Evolutionary conservation across 2,329 filamentous ascomycete species (phyloP).

Genomic region (Rhynchosporium secalis): DNA sequence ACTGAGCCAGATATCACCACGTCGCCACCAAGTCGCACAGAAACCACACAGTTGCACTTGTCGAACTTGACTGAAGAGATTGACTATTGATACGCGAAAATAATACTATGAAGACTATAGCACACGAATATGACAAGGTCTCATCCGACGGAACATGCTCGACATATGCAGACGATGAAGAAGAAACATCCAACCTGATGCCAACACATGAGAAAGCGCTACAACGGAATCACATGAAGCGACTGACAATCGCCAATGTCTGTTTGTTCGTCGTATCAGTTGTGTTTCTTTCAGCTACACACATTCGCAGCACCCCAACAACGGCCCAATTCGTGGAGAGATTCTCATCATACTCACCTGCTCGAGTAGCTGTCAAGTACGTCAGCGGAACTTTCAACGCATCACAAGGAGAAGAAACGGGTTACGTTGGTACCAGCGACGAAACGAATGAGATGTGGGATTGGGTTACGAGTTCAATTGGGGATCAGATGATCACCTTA

Average conservation of each 20-base stretch:
- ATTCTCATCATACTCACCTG: slow-evolving; percentile 18
- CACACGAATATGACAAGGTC: slow-evolving; percentile 16
- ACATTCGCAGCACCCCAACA: slow-evolving; percentile 18
- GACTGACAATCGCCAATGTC: slow-evolving; percentile 12
- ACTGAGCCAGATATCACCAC: neutral
- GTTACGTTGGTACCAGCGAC: slow-evolving; percentile 21
- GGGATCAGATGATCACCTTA: slow-evolving; percentile 57
- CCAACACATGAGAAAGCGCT: slow-evolving; percentile 7
- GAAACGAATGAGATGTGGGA: slow-evolving; percentile 23
- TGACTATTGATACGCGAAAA: neutral
- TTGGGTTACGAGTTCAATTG: slow-evolving; percentile 40
- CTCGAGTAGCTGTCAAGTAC: slow-evolving; percentile 21
- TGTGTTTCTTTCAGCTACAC: slow-evolving; percentile 12
- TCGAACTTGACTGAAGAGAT: too few relatives aligned
- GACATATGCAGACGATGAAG: slow-evolving; percentile 7
- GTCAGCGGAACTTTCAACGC: slow-evolving; percentile 19
- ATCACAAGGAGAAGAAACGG: slow-evolving; percentile 9
- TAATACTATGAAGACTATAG: slow-evolving; percentile 6
- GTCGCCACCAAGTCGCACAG: neutral
- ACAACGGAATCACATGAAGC: slow-evolving; percentile 1
- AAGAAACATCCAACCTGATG: slow-evolving; percentile 10
- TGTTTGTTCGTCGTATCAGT: slow-evolving; percentile 15
- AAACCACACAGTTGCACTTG: neutral
- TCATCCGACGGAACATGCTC: slow-evolving; percentile 4
- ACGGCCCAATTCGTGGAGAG: slow-evolving; percentile 12